Base-by-base conservation (phyloP, 2,329 filamentous ascomycete genomes). In the Arthrobotrys megalospora region DNA sequence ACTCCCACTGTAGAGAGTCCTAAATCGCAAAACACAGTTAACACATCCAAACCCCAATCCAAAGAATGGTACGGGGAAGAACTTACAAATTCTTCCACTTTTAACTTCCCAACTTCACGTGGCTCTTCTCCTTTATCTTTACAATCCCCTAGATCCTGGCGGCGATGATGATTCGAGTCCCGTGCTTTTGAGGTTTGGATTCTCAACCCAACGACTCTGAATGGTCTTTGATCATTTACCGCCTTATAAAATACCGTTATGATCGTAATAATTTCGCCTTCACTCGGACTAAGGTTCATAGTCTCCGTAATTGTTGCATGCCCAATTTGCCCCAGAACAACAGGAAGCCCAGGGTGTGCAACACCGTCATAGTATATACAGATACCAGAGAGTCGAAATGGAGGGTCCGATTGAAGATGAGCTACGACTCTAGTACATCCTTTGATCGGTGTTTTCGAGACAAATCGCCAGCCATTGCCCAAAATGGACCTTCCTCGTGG, bases 381-480 rank as follows among this genome's bases (percentile, higher is more conserved):
- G 28, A 60, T 32, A 1, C 55, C 55, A 2, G 55, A 60, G 41
- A 60, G 34, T n/a, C 36, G 12, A 19, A n/a, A 60, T n/a, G 55
- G 55, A 1, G 34, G 34, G 14, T 60, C 34, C 0, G 12, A 3
- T 28, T 60, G 55, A 5, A 60, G 10, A n/a, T 24, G 28, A 6
- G 55, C 55, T 10, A 21, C 36, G 11, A 60, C n/a, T 10, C n/a
- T 41, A 7, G 8, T 60, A 12, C 34, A 41, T n/a, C 55, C 55
- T 3, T 14, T 28, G n/a, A 60, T 6, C 2, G 55, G 11, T 14
- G 10, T 11, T 5, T 28, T n/a, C 3, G 55, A 41, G 8, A 28
- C 3, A 36, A 60, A 60, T 0, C 21, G 6, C 55, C 55, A 43
- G 10, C 19, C 32, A 3, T 21, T 38, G 2, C 52, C 52, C 1